Evolutionary conservation across 257 asterid genomes (phyloP), one percentile per base, ranked within the genome.

Genomic region (Solanum gracilifrons): DNA sequence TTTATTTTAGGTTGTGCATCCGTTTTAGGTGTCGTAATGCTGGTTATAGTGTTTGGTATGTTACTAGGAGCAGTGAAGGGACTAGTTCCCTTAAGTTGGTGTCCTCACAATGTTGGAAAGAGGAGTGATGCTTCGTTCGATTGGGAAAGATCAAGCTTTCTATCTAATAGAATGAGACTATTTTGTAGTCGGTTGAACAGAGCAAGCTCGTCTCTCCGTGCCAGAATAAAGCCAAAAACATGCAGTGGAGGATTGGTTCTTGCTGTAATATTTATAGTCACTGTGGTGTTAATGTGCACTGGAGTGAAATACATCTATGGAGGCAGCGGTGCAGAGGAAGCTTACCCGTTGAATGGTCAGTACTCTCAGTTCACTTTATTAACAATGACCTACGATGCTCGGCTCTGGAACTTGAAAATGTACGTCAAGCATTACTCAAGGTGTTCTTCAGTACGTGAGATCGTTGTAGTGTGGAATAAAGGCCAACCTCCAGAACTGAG

Each of bases 381-480:
- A 73, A 92, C 99, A 32, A 97, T 97, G 99, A 96, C 99, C 7
- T 96, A 94, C 21, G 98, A 96, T 31, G 99, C 99, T 21, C 98
- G 99, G 13, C 92, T 96, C 10, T 97, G 99, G 99, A 97, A 97
- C 68, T 89, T 96, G 91, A 93, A 95, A 64, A 96, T 96, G 98
- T 96, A 90, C 16, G 86, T 97, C 80, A 91, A 95, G 87, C 99
- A 97, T 87, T 97, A 97, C 92, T 97, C 99, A 5, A 90, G 99
- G 86, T 97, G 99, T 84, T 88, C 99, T 15, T 97, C 99, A 0
- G 99, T 96, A n/a, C 96, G 97, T 2, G 99, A 97, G 92, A 97
- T 97, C 29, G 99, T 97, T 41, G 98, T 97, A 6, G 96, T 94
- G 55, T 97, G 99, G 99, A 97, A 97, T 95, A 96, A 94, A 90